Percentiles rank a stretch among this genome's conserved stretches.
Conservation (phyloP, 768 basidiomycete genomes). For the Tricholoma matsutake region DNA sequence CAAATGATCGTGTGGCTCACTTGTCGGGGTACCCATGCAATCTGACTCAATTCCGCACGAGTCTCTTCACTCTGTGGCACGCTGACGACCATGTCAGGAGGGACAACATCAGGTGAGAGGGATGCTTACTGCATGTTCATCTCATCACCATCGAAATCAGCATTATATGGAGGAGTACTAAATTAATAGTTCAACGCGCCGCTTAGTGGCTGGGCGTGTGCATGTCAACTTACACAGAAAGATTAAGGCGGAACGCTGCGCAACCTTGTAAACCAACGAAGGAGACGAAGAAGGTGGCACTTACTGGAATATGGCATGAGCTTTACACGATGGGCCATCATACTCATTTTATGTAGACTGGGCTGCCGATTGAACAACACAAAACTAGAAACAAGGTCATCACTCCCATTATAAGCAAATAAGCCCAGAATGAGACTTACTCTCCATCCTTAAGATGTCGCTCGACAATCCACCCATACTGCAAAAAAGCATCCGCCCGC, state of each 20-base stretch:
- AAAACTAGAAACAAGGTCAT: conserved; percentile 44
- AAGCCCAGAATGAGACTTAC: conserved; percentile 47
- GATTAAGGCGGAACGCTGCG: conserved; percentile 92
- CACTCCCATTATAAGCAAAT: conserved; percentile 1
- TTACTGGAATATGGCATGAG: conserved; percentile 97
- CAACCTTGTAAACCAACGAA: conserved; percentile 7
- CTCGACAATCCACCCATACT: conserved; percentile 99
- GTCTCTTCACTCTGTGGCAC: conserved; percentile 99
- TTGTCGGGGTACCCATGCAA: conserved; percentile 98
- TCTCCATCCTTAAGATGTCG: conserved; percentile 97
- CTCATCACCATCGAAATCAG: conserved; percentile 99
- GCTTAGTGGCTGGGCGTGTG: conserved; percentile 14
- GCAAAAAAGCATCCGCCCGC: conserved; percentile 89
- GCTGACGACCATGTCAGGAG: conserved; percentile 39
- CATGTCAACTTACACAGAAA: conserved; percentile 79
- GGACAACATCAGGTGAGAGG: neutral
- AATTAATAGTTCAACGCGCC: conserved; percentile 24
- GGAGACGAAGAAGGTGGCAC: conserved; percentile 27
- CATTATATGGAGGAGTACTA: conserved; percentile 96
- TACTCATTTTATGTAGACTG: conserved; percentile 99
- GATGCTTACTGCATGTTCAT: conserved; percentile 99
- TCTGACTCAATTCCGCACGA: conserved; percentile 94
- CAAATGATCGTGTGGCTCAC: conserved; percentile 35
- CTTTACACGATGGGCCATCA: conserved; percentile 99
- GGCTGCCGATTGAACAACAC: conserved; percentile 99